phyloP scores from a whole-genome alignment of 129 eudicot species.

The Ambrosia artemisiifolia region DNA sequence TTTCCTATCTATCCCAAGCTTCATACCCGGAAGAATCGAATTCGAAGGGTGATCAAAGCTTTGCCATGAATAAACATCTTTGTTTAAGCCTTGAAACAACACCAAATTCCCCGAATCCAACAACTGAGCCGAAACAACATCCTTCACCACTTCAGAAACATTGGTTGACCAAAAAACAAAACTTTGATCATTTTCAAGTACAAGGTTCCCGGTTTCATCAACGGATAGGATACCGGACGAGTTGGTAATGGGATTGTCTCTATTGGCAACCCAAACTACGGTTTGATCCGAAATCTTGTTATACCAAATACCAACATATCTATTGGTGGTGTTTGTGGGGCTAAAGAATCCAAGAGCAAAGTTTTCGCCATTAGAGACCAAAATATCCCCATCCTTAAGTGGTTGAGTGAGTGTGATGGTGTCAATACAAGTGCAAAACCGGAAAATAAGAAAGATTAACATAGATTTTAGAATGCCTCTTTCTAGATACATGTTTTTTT shows the following conservation, averaged over 20 bases:
- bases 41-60: conserved; percentile 47
- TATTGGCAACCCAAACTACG: conserved; percentile 44
- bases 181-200: not conserved
- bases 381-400: conserved; percentile 32
- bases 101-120: conserved; percentile 45
- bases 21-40: conserved; percentile 42
- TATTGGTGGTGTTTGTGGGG: conserved; percentile 32
- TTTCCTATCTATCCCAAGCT: conserved; percentile 35
- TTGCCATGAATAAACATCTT: conserved; percentile 32
- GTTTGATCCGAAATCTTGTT: conserved; percentile 44
- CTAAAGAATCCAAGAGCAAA: conserved; percentile 51
- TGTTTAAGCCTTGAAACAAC: conserved; percentile 23
- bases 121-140: conserved; percentile 22
- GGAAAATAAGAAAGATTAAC: conserved; percentile 18
- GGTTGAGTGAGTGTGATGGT: conserved; percentile 29
- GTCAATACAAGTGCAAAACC: conserved; percentile 22
- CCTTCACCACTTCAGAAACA: not conserved
- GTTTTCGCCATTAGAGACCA: conserved; percentile 33
- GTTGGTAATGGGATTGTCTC: conserved; percentile 30
- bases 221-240: conserved; percentile 24
- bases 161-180: conserved; percentile 40
- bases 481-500: not conserved
- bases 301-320: conserved; percentile 51
- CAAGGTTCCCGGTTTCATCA: conserved; percentile 34
- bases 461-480: not conserved